A percentile compares a stretch with the other conserved stretches of the same genome.
Conservation (phyloP, 129 eudicot genomes). For the Ambrosia trifida region DNA sequence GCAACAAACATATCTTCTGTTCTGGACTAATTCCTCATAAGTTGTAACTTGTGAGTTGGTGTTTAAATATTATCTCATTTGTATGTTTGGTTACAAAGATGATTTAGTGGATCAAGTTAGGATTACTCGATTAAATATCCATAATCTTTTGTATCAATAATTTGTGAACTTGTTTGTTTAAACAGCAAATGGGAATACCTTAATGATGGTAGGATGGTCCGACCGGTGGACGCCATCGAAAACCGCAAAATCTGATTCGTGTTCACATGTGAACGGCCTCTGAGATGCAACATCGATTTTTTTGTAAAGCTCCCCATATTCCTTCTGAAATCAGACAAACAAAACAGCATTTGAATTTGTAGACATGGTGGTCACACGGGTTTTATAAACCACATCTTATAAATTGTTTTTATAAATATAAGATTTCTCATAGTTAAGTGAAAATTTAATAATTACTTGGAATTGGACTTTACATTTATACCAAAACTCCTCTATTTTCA, state of each 20-base stretch:
- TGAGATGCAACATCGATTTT: constrained; percentile 49
- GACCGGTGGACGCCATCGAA: constrained; percentile 36
- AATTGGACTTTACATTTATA: too few species aligned
- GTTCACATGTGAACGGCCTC: constrained; percentile 39
- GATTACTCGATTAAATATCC: not conserved
- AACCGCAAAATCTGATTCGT: constrained; percentile 35
- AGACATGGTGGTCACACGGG: too few species aligned
- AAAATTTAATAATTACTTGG: too few species aligned
- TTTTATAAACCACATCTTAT: too few species aligned
- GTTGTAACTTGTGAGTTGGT: too few species aligned
- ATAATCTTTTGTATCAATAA: too few species aligned
- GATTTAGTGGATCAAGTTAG: not conserved
- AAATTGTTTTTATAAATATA: too few species aligned
- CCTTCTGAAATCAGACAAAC: constrained; percentile 39
- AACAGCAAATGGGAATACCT: constrained; percentile 37
- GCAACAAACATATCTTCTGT: too few species aligned
- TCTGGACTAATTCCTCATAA: too few species aligned
- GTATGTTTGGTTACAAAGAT: not conserved
- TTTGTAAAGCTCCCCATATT: constrained; percentile 43
- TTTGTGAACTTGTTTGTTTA: too few species aligned
- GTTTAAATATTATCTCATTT: not conserved
- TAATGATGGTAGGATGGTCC: constrained; percentile 56
- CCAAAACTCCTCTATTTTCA: too few species aligned
- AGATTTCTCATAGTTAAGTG: too few species aligned
- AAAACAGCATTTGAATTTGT: not conserved